phyloP scores from a whole-genome alignment of 257 asterid genomes.

The Solanum appendiculatum region DNA sequence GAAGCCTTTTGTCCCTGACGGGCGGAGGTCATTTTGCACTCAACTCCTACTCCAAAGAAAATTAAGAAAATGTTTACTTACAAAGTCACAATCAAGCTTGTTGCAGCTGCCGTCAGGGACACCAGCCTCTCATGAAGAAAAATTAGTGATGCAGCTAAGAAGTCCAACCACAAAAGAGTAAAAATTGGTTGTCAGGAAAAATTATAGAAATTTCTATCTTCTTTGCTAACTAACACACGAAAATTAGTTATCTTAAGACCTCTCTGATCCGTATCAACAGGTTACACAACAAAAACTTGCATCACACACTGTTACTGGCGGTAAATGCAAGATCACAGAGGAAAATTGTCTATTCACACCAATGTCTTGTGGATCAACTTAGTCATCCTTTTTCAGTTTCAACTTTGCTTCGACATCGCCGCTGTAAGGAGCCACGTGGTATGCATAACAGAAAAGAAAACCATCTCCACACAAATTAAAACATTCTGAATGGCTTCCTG shows the following conservation, averaged over 20 bases:
- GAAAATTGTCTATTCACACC: background rate
- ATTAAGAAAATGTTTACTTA: background rate
- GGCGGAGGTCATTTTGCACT: background rate
- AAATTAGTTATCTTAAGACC: background rate
- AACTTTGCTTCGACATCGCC: constrained; percentile 51
- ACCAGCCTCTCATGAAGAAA: background rate
- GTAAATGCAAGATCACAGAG: background rate
- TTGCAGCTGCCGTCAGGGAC: background rate
- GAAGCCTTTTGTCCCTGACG: background rate
- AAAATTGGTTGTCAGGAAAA: background rate
- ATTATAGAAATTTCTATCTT: background rate
- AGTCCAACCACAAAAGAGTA: background rate
- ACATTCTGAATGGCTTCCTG: constrained; percentile 62
- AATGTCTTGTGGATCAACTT: background rate
- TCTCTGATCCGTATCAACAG: background rate
- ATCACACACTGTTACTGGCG: background rate
- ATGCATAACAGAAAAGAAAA: constrained; percentile 64
- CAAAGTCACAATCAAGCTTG: background rate
- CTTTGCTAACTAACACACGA: background rate
- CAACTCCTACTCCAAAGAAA: background rate
- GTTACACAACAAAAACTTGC: background rate
- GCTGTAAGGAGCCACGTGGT: constrained; percentile 67
- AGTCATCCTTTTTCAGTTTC: constrained; percentile 35
- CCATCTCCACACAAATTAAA: constrained; percentile 78
- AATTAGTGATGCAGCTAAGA: background rate